A percentile compares a stretch with the other conserved stretches of the same genome.
These are phyloP conservation scores for Taxawa tesnikishii DNA, from an alignment of 2,329 filamentous ascomycete species.

Conservation along the genomic window DNA sequence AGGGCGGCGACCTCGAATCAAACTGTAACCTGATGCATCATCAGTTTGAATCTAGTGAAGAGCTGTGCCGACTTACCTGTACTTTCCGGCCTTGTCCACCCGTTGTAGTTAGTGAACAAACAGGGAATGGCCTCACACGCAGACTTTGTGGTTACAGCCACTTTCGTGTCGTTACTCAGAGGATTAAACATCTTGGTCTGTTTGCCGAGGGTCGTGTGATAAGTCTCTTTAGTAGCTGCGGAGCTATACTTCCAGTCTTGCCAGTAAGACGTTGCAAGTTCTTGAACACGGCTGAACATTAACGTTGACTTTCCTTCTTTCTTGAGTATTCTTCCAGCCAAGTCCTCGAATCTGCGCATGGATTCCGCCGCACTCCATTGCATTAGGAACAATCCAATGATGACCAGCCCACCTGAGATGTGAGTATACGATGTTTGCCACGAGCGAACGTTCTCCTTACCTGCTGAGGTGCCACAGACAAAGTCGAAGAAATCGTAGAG, in stretches of 20 bases:
- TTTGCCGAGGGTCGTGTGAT: constrained; percentile 9
- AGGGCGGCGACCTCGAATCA: constrained; percentile 11
- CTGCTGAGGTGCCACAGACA: constrained; percentile 16
- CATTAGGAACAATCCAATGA: constrained; percentile 17
- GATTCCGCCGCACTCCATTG: constrained; percentile 13
- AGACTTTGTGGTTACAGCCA: constrained; percentile 17
- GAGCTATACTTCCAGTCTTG: constrained; percentile 15
- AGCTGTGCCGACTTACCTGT: constrained; percentile 8
- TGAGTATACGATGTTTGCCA: background rate
- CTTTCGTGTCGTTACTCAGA: constrained; percentile 14
- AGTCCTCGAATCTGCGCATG: constrained; percentile 12
- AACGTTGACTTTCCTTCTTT: constrained; percentile 3
- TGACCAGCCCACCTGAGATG: constrained; percentile 15
- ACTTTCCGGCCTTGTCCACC: constrained; percentile 6
- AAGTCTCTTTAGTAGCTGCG: constrained; percentile 14
- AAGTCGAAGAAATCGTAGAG: constrained; percentile 16
- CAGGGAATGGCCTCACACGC: constrained; percentile 10
- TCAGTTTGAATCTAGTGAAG: too few relatives aligned
- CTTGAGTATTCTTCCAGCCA: constrained; percentile 15
- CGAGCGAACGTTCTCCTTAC: constrained; percentile 8
- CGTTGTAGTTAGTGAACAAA: constrained; percentile 21
- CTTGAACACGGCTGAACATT: constrained; percentile 10
- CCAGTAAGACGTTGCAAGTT: constrained; percentile 14
- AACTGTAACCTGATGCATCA: constrained; percentile 12
- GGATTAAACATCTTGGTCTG: constrained; percentile 17